Evolutionary conservation across 2,329 filamentous ascomycete genomes (phyloP), one percentile per base, ranked within the genome.

Genomic region (Fusarium sp.): DNA sequence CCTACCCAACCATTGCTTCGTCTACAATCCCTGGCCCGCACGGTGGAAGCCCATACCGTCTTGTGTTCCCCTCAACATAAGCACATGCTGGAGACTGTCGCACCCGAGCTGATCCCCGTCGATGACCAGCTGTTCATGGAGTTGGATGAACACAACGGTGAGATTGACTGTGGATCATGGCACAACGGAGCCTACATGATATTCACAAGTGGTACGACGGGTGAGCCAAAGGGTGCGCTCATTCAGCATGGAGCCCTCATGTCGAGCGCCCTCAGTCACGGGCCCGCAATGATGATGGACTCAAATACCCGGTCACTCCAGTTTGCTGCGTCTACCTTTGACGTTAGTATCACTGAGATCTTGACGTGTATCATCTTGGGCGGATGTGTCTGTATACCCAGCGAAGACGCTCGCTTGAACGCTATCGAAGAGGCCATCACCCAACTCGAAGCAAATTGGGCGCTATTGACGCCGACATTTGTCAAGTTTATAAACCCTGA

Each of bases 381-480:
- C 15, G 76, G 72, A 0, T 77, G 76, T 42, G 66, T 79, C 5
- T 77, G 76, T 27, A 66, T 79, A 17, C 79, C 80, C 1, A 79
- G 77, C 2, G 80, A 83, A 25, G 71, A 78, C 3, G 75, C 77
- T 25, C 76, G 80, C 1, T 69, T 80, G 27, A 80, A 81, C 15
- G 71, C 79, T 18, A 64, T 82, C 0, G 66, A 67, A 15, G 43
- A 62, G 6, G 61, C 58, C 6, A 73, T 73, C 5, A 51, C 56
- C 0, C 11, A 69, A 23, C 58, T 72, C 15, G 17, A 40, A n/a
- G 72, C 51, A 1, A 74, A 72, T 23, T 73, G 68, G 70, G 60
- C 70, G 1, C 17, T 70, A 0, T 20, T 73, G 1, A 73, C 69
- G 3, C 71, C 70, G 0, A 69, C 71, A 1, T 62, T 73, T 18